Evolutionary conservation across 2,329 filamentous ascomycete species (phyloP).

Genomic region (Didymella segeticola): DNA sequence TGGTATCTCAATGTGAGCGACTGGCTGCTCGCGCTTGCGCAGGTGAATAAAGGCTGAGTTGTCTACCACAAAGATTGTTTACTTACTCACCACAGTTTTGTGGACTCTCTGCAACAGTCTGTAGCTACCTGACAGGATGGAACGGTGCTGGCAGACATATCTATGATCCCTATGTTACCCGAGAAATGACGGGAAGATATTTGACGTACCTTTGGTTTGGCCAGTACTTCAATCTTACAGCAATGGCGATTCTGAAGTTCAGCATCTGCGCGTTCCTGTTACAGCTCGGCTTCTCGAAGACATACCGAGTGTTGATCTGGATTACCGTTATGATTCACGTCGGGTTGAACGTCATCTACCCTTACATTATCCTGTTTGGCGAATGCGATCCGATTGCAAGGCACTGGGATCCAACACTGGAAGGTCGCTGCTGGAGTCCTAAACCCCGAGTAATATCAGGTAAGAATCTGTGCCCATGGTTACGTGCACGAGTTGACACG

Average conservation of each 20-base stretch:
- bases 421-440: conserved; percentile 11
- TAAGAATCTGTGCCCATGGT: neutral
- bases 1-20: conserved; percentile 10
- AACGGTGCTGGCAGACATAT: conserved; percentile 8
- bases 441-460: conserved; percentile 8
- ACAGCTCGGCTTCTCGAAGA: conserved; percentile 11
- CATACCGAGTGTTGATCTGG: conserved; percentile 7
- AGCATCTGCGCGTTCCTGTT: conserved; percentile 17
- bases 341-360: conserved; percentile 9
- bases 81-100: neutral
- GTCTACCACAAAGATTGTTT: neutral
- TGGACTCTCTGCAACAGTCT: neutral
- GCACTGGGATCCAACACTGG: conserved; percentile 7
- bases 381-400: conserved; percentile 7
- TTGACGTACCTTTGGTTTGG: conserved; percentile 12
- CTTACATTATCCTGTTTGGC: conserved; percentile 5
- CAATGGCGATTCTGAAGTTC: conserved; percentile 15
- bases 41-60: neutral
- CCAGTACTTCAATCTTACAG: conserved; percentile 15
- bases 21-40: conserved; percentile 8
- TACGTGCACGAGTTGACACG: neutral
- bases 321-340: neutral
- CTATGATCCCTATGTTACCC: conserved; percentile 11
- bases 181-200: neutral
- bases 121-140: conserved; percentile 3